These are phyloP conservation scores for Trichomonascus vanleenenianus DNA, from an alignment of 805 yeast genomes.

Conservation along the genomic window DNA sequence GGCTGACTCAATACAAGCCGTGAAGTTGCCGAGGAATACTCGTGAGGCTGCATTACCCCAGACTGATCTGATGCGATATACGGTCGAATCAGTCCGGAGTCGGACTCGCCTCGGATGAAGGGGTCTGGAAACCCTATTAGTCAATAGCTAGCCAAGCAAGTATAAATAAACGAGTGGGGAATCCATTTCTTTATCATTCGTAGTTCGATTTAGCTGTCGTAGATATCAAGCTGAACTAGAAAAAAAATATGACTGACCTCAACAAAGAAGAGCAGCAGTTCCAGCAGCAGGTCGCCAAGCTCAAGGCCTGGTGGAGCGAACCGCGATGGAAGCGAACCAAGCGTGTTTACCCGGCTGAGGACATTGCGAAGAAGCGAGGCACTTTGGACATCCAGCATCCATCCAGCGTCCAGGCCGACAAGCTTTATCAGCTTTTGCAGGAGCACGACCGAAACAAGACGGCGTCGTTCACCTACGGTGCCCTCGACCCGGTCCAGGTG, in stretches of 20 bases:
- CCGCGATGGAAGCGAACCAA: conserved; percentile 88
- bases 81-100: too few species aligned
- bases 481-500: conserved; percentile 91
- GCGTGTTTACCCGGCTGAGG: conserved; percentile 82
- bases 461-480: conserved; percentile 87
- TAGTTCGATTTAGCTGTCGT: too few species aligned
- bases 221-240: too few species aligned
- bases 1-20: too few species aligned
- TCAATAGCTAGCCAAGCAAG: too few species aligned
- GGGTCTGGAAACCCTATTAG: too few species aligned
- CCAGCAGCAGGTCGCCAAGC: conserved; percentile 62
- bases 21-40: too few species aligned
- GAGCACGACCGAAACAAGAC: conserved; percentile 68
- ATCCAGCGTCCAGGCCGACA: conserved; percentile 72
- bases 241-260: conserved; percentile 4
- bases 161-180: too few species aligned
- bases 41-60: too few species aligned
- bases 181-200: too few species aligned
- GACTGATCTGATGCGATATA: too few species aligned
- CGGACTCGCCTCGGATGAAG: too few species aligned
- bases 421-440: conserved; percentile 59
- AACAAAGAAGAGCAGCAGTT: conserved; percentile 48
- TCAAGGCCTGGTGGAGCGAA: conserved; percentile 85
- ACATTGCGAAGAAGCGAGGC: conserved; percentile 85
- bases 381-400: conserved; percentile 67